These are phyloP conservation scores for Podaxis sp. DNA, from an alignment of 768 basidiomycete genomes.

Conservation along the genomic window DNA sequence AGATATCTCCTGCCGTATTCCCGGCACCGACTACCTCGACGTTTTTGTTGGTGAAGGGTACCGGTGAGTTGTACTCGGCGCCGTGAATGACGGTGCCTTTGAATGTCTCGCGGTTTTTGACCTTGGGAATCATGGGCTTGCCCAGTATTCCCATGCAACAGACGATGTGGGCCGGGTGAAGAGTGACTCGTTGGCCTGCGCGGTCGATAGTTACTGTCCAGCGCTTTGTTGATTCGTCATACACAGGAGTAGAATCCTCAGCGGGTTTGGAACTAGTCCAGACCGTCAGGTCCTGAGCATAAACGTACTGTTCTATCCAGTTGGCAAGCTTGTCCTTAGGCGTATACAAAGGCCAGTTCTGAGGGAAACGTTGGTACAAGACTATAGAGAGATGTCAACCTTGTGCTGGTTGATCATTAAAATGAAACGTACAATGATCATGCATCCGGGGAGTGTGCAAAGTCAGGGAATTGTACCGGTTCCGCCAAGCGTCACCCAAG, in stretches of 20 bases:
- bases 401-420: neutral
- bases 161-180: too few relatives aligned
- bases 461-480: conserved; percentile 9
- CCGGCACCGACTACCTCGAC: neutral
- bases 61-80: neutral
- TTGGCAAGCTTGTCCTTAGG: conserved; percentile 13
- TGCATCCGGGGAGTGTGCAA: conserved; percentile 10
- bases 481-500: conserved; percentile 7
- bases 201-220: too few relatives aligned
- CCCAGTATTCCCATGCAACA: too few relatives aligned
- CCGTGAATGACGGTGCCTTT: too few relatives aligned
- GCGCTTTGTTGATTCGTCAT: too few relatives aligned
- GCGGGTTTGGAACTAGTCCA: too few relatives aligned
- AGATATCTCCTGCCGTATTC: neutral
- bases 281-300: too few relatives aligned
- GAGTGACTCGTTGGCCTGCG: too few relatives aligned
- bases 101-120: too few relatives aligned
- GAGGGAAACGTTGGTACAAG: neutral
- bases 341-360: neutral
- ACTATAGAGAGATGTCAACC: neutral
- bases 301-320: conserved; percentile 11
- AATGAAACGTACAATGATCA: conserved; percentile 7
- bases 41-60: neutral
- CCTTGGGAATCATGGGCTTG: too few relatives aligned
- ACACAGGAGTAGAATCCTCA: too few relatives aligned